These are phyloP conservation scores for Elymus sibiricus DNA, from an alignment of 176 grass and related monocot genomes.

Conservation along the genomic window DNA sequence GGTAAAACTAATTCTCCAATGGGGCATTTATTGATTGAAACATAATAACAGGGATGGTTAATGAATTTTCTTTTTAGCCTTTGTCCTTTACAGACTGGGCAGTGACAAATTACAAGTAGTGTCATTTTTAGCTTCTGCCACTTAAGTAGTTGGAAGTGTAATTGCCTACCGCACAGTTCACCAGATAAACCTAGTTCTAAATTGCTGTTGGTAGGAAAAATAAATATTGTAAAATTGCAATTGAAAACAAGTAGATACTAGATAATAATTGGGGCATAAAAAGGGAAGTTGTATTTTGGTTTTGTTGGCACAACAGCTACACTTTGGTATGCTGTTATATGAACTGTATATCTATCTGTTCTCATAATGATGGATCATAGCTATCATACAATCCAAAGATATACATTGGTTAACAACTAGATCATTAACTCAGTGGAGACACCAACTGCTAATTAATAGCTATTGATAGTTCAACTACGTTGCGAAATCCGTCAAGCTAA, in stretches of 20 bases:
- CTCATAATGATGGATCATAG: neutral
- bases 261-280: neutral
- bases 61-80: neutral
- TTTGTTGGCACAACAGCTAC: neutral
- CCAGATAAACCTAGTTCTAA: neutral
- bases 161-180: neutral
- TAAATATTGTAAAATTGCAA: neutral
- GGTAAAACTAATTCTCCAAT: neutral
- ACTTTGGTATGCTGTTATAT: neutral
- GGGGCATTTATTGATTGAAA: neutral
- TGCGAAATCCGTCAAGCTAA: neutral
- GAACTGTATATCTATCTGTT: neutral
- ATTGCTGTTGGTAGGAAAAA: neutral
- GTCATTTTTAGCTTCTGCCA: neutral
- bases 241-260: neutral
- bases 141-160: neutral
- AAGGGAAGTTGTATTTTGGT: neutral
- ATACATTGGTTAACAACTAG: neutral
- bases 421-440: neutral
- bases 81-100: neutral
- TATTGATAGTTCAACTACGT: neutral
- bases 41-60: neutral
- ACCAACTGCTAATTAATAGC: neutral
- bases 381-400: neutral
- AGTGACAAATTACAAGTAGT: neutral